Evolutionary conservation across 192 early-diverging fungal species (phyloP), one percentile per base, ranked within the genome.

Genomic region (Coemansia sp.): DNA sequence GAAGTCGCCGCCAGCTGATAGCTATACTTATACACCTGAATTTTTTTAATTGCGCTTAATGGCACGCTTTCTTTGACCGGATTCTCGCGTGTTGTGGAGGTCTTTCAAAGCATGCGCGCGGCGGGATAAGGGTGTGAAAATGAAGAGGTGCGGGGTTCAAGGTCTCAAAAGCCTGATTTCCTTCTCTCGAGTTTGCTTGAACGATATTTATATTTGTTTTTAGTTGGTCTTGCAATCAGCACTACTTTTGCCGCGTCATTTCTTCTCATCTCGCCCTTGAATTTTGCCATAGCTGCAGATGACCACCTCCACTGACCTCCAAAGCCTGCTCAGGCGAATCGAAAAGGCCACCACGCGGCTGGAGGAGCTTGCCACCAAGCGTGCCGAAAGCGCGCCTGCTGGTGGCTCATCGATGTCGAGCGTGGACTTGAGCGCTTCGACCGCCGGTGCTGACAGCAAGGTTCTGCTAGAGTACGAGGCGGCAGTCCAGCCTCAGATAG

Each of bases 261-360:
- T 20, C 8, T 36, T 65, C 28, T 57, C 59, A 61, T 34, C 28
- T 75, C 53, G 37, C 45, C 14, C 59, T 39, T 60, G 25, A 20
- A 57, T 31, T 5, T 10, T 16, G 28, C 26, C 8, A 7, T 18
- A 31, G 23, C 55, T 13, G 13, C 62, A 72, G 78, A 81, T 81
- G 78, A 65, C 78, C 16, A 69, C 37, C 55, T 58, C 79, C 34
- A 77, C 23, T 45, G 75, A 82, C 79, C 61, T 84, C 20, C 65
- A 71, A 11, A 84, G 84, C 41, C 88, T 99, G 48, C 82, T 98
- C 60, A 93, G 89, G 84, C 88, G 97, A 31, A 84, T 99, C 34
- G 97, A 99, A 80, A 85, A 89, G 21, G 95, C 95, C 58, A 95
- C 95, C 13, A 81, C 87, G 9, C 90, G 94, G 39, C 86, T 99